These are phyloP conservation scores for Echinochloa phyllopogon DNA, from an alignment of 176 grass and related monocot species.

Conservation along the genomic window DNA sequence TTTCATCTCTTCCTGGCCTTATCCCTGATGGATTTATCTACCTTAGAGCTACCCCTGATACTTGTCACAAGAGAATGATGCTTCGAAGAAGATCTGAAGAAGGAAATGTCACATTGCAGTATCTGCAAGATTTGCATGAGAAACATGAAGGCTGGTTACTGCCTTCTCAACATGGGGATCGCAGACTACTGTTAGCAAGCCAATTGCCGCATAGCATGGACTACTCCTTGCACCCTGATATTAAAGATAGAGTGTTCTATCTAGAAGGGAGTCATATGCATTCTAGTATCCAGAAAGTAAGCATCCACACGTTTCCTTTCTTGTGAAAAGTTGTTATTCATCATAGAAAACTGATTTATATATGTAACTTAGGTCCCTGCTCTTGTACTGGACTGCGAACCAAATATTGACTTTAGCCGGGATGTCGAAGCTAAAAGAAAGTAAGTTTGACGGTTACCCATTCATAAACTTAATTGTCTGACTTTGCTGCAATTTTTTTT, in stretches of 20 bases:
- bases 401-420: slow-evolving; percentile 51
- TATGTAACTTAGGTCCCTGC: slow-evolving; percentile 46
- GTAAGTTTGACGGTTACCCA: slow-evolving; percentile 17
- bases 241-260: slow-evolving; percentile 62
- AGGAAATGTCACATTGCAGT: slow-evolving; percentile 60
- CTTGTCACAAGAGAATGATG: slow-evolving; percentile 73
- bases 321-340: background rate
- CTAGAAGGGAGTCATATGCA: slow-evolving; percentile 68
- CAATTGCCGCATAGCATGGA: slow-evolving; percentile 46
- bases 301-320: background rate
- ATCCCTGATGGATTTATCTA: slow-evolving; percentile 80
- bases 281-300: slow-evolving; percentile 73
- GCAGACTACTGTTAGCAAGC: slow-evolving; percentile 55
- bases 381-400: slow-evolving; percentile 57
- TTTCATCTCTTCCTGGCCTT: slow-evolving; percentile 65
- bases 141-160: slow-evolving; percentile 78
- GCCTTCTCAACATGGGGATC: slow-evolving; percentile 43
- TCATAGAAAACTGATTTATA: background rate
- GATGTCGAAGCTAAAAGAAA: slow-evolving; percentile 53
- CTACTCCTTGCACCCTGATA: slow-evolving; percentile 58
- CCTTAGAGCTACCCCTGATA: slow-evolving; percentile 76
- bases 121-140: slow-evolving; percentile 61
- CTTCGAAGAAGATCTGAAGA: slow-evolving; percentile 67
- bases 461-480: background rate
- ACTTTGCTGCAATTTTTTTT: background rate